Conservation (phyloP, 495 filamentous ascomycete species). For the Aspergillus campestris region DNA sequence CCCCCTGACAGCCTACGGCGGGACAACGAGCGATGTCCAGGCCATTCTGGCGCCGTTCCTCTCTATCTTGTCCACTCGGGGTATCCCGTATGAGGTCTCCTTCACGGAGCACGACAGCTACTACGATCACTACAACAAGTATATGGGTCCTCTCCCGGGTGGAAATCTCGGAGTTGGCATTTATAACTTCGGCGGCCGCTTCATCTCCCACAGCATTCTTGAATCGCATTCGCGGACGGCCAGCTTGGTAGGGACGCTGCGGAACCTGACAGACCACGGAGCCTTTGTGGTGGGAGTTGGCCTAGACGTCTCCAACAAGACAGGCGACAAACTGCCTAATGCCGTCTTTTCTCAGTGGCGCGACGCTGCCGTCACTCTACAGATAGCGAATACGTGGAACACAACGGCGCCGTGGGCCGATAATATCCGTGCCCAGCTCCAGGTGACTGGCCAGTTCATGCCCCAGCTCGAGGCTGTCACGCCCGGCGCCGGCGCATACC, state of each 20-base stretch:
- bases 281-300: slow-evolving; percentile 38
- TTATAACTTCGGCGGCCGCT: slow-evolving; percentile 49
- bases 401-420: slow-evolving; percentile 36
- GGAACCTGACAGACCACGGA: slow-evolving; percentile 31
- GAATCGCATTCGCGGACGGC: slow-evolving; percentile 33
- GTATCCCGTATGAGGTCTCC: slow-evolving; percentile 17
- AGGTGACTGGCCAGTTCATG: slow-evolving; percentile 30
- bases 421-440: slow-evolving; percentile 32
- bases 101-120: slow-evolving; percentile 32
- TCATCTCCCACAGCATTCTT: slow-evolving; percentile 45
- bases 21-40: slow-evolving; percentile 20
- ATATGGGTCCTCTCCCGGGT: slow-evolving; percentile 29
- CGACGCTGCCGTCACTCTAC: slow-evolving; percentile 39
- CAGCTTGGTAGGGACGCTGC: too few species aligned
- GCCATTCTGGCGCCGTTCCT: slow-evolving; percentile 25
- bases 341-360: slow-evolving; percentile 51
- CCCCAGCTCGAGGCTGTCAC: slow-evolving; percentile 40
- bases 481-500: slow-evolving; percentile 26
- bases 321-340: slow-evolving; percentile 39
- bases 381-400: slow-evolving; percentile 34
- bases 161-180: slow-evolving; percentile 36
- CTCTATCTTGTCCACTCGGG: slow-evolving; percentile 16
- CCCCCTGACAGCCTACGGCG: slow-evolving; percentile 31
- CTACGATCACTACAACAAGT: slow-evolving; percentile 40
- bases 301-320: slow-evolving; percentile 29